Percentiles rank a stretch among this genome's conserved stretches.
Conservation (phyloP, 192 early-diverging fungal genomes). For the Entomortierella parvispora region DNA sequence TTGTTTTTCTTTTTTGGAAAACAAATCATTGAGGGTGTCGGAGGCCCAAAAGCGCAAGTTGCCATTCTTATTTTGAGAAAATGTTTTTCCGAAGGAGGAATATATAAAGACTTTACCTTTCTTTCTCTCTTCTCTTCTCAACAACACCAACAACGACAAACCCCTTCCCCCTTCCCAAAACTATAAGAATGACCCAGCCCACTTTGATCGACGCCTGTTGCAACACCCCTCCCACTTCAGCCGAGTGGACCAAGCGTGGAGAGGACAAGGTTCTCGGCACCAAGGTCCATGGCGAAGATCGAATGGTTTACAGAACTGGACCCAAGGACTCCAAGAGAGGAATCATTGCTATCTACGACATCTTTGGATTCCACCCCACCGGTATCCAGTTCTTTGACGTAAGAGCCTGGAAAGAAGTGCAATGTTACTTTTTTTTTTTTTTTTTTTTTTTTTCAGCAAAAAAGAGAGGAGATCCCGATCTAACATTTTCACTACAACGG, state of each 20-base stretch:
- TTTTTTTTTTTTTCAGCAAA: no score
- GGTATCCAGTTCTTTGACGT: conserved; percentile 73
- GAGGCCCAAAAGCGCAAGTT: no score
- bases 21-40: no score
- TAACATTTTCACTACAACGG: no score
- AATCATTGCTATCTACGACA: conserved; percentile 71
- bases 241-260: conserved; percentile 20
- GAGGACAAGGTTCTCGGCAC: conserved; percentile 24
- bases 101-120: no score
- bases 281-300: conserved; percentile 14
- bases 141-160: no score
- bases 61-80: no score
- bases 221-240: conserved; percentile 29
- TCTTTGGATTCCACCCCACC: conserved; percentile 69
- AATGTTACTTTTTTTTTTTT: background rate
- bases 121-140: no score
- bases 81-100: no score
- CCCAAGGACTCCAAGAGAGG: conserved; percentile 63
- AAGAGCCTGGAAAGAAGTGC: conserved; percentile 11
- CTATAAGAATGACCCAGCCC: background rate
- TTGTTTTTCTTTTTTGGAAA: no score
- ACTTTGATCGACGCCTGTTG: conserved; percentile 29
- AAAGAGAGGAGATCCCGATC: no score
- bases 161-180: background rate
- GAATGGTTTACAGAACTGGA: conserved; percentile 26